These are phyloP conservation scores for Salix koriyanagi DNA, from an alignment of 345 rosid genomes.

Conservation along the genomic window DNA sequence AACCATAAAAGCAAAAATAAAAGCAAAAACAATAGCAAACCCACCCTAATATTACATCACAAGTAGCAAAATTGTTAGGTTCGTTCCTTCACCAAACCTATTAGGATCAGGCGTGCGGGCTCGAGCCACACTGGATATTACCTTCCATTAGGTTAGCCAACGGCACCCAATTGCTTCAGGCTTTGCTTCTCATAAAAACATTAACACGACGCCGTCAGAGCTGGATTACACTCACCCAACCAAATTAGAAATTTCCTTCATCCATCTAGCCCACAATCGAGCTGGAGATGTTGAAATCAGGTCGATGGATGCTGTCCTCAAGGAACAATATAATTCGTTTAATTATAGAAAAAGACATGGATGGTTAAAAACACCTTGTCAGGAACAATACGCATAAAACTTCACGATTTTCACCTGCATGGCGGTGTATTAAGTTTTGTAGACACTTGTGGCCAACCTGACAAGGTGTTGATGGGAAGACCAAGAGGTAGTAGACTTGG, in stretches of 20 bases:
- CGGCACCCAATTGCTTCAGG: not conserved
- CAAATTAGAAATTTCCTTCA: not conserved
- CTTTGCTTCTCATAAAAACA: no score
- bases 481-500: not conserved
- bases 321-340: no score
- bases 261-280: no score
- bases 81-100: conserved; percentile 24
- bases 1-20: no score
- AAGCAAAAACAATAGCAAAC: no score
- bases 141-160: conserved; percentile 5
- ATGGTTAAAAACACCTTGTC: no score
- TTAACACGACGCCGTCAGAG: not conserved
- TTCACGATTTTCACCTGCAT: not conserved
- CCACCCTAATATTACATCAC: not conserved
- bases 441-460: not conserved
- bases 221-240: conserved; percentile 13
- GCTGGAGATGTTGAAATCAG: no score
- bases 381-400: not conserved
- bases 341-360: no score
- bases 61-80: conserved; percentile 16
- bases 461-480: not conserved
- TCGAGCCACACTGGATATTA: not conserved
- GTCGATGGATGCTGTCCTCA: no score
- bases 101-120: conserved; percentile 15
- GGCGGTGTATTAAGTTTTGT: not conserved